phyloP scores from a whole-genome alignment of 345 rosid genomes.

The Rhodamnia rubescens region DNA sequence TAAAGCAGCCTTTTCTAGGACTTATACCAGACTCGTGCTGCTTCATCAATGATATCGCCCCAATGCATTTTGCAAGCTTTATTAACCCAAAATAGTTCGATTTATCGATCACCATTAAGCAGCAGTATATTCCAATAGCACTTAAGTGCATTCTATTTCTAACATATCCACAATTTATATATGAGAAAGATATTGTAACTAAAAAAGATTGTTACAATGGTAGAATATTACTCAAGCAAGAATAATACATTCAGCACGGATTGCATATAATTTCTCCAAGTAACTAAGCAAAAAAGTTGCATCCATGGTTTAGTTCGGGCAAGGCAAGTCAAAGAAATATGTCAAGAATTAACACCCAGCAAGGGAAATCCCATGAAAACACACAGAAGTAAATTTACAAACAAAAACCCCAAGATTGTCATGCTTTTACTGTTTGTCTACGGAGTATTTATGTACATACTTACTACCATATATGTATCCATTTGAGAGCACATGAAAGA shows the following conservation, averaged over 20 bases:
- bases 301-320: background rate
- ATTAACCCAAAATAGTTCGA: background rate
- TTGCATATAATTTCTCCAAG: background rate
- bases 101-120: background rate
- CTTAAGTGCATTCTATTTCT: background rate
- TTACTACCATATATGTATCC: background rate
- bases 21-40: background rate
- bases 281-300: background rate
- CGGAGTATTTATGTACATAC: background rate
- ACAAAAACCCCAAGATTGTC: background rate
- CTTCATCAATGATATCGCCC: background rate
- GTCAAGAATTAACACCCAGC: background rate
- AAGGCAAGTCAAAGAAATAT: background rate
- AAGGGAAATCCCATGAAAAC: background rate
- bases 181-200: background rate
- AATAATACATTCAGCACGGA: background rate
- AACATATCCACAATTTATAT: background rate
- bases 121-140: background rate
- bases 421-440: background rate
- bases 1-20: background rate
- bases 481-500: background rate
- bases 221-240: background rate
- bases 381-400: background rate
- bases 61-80: background rate
- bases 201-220: background rate